Evolutionary conservation across 2,329 filamentous ascomycete genomes (phyloP), one percentile per base, ranked within the genome.

Genomic region (Beauveria varroae): DNA sequence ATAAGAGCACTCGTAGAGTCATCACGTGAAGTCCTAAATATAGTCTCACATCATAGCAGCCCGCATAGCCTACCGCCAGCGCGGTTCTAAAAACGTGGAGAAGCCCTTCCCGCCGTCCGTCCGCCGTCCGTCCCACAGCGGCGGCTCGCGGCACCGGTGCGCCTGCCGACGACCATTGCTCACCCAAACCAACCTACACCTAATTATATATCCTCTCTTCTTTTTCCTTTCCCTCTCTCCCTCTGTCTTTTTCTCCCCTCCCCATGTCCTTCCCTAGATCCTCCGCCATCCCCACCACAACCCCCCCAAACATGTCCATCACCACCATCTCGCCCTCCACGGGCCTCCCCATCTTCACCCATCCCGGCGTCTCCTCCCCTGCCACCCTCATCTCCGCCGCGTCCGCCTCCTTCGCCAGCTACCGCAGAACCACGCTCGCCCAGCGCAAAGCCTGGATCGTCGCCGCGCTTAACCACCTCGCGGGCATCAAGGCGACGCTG

Each of bases 381-480:
- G 72, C 79, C 18, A 72, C 77, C 20, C 73, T 89, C 28, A 81
- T 86, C 40, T 44, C 20, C 52, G n/a, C 18, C 41, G 88, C 92
- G 57, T 83, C 86, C 49, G 80, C 86, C 65, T 90, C 91, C 8
- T 97, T 96, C 75, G 75, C 87, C 65, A 84, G 82, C 55, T 97
- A 88, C 79, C 84, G 87, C 65, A 85, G 87, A 71, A 95, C 91
- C 0, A 80, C 85, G 1, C 82, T 98, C 53, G 76, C 81, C 53
- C 85, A 93, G 65, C 86, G 93, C 57, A 88, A 96, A 74, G 81
- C 83, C 51, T 92, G 96, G 65, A 86, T 97, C 68, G 86, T 85
- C 68, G 90, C 88, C 69, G 92, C 93, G 1, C 77, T 98, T 47
- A 82, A 87, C 64, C 75, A 90, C 5, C 79, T 98, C 26, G 75